Percentiles rank a stretch among this genome's conserved stretches.
phyloP scores from a whole-genome alignment of 2,329 filamentous ascomycete species.

The Fusarium sp. region DNA sequence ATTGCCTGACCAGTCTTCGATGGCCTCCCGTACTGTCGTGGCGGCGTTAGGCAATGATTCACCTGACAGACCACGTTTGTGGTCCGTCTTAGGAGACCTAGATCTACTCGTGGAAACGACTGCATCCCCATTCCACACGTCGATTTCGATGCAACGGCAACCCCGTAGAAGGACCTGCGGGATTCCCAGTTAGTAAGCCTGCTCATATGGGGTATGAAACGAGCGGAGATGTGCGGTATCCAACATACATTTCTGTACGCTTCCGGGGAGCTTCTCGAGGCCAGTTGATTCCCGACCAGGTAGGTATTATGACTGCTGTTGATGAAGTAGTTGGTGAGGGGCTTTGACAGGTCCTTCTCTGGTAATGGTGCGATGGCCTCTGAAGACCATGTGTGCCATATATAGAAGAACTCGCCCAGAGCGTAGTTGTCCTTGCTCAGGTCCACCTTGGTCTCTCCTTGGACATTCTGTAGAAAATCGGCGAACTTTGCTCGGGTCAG shows the following conservation, averaged over 20 bases:
- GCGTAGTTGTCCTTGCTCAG: constrained; percentile 56
- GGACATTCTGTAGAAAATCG: constrained; percentile 61
- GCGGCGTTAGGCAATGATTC: constrained; percentile 59
- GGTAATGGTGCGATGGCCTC: constrained; percentile 57
- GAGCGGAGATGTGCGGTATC: neutral
- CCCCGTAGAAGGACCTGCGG: constrained; percentile 75
- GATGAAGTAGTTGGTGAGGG: constrained; percentile 91
- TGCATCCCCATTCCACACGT: constrained; percentile 85
- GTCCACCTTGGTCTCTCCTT: constrained; percentile 55
- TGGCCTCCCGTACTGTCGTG: constrained; percentile 52
- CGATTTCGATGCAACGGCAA: constrained; percentile 93
- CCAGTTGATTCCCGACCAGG: constrained; percentile 85
- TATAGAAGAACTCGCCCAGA: constrained; percentile 61
- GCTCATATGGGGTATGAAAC: neutral
- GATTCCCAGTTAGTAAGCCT: neutral
- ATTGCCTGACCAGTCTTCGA: constrained; percentile 45
- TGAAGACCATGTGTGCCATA: constrained; percentile 57
- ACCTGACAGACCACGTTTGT: constrained; percentile 59
- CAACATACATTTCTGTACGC: constrained; percentile 79
- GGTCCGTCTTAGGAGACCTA: constrained; percentile 54
- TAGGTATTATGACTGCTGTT: constrained; percentile 97
- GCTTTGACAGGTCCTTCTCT: constrained; percentile 69
- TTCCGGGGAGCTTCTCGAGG: constrained; percentile 79
- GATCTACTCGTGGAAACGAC: constrained; percentile 48
- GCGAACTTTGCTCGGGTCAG: constrained; percentile 53